A percentile compares a stretch with the other conserved stretches of the same genome.
Conservation (phyloP, 257 asterid species). For the Primulina tabacum region DNA sequence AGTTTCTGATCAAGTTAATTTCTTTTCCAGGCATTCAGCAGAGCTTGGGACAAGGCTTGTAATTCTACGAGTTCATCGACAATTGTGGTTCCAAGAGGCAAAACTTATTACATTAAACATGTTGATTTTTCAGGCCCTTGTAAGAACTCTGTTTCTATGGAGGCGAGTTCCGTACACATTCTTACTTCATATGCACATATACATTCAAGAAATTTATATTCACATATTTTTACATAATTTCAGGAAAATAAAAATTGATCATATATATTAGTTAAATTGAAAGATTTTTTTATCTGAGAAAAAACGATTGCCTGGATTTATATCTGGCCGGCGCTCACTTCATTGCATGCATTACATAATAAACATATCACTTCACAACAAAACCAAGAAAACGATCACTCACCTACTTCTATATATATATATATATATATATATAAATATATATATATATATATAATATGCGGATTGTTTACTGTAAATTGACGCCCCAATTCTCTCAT, state of each 20-base stretch:
- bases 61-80: slow-evolving; percentile 32
- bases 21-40: slow-evolving; percentile 57
- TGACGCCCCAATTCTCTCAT: no score
- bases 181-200: not conserved
- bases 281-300: no score
- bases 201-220: no score
- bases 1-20: not conserved
- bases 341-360: not conserved
- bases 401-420: not conserved
- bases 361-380: not conserved
- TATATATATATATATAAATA: no score
- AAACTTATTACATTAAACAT: slow-evolving; percentile 61
- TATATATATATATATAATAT: no score
- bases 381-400: not conserved
- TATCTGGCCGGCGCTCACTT: no score
- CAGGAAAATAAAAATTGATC: not conserved
- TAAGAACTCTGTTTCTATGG: slow-evolving; percentile 44
- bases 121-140: slow-evolving; percentile 70
- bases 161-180: slow-evolving; percentile 35
- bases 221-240: no score
- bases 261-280: no score
- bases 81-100: slow-evolving; percentile 51
- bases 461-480: no score
- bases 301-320: no score
- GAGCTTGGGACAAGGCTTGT: slow-evolving; percentile 76